Percentiles rank a stretch among this genome's conserved stretches.
phyloP scores from a whole-genome alignment of 2,329 filamentous ascomycete genomes.

The Juglanconis juglandina region DNA sequence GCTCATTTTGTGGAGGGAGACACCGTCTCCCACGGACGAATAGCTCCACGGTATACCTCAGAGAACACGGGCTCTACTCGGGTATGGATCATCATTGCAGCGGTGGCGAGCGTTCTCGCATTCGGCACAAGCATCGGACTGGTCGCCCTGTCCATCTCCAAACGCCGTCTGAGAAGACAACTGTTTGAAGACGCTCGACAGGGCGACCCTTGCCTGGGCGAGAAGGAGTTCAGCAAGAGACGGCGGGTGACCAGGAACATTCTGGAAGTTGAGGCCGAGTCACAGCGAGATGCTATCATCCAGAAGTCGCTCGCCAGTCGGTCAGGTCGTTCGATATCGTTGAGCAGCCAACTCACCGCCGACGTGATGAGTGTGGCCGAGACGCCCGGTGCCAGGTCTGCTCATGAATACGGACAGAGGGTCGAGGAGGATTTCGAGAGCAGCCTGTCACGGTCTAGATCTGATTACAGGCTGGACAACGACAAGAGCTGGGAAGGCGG shows the following conservation, averaged over 20 bases:
- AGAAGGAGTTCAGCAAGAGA: constrained; percentile 21
- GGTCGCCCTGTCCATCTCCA: constrained; percentile 20
- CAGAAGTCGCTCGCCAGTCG: constrained; percentile 38
- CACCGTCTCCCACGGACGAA: not conserved
- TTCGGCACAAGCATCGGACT: constrained; percentile 22
- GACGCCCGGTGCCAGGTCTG: constrained; percentile 13
- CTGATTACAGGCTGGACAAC: not conserved
- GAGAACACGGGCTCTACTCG: constrained; percentile 16
- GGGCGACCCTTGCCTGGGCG: constrained; percentile 25
- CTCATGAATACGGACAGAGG: constrained; percentile 22
- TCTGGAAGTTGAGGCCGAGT: constrained; percentile 32
- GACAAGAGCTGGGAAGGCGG: constrained; percentile 4
- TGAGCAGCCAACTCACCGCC: constrained; percentile 7
- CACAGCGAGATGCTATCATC: constrained; percentile 38
- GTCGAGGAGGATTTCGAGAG: constrained; percentile 39
- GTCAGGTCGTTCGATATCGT: constrained; percentile 18
- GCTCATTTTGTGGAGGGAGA: not conserved
- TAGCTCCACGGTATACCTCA: constrained; percentile 21
- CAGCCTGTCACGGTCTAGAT: constrained; percentile 19
- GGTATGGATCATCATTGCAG: constrained; percentile 27
- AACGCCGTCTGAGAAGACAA: constrained; percentile 5
- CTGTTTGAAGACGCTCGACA: constrained; percentile 23
- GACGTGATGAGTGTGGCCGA: constrained; percentile 1
- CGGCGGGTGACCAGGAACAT: constrained; percentile 27
- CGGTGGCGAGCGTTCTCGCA: constrained; percentile 25